Base-by-base conservation (phyloP, 2,329 filamentous ascomycete species). In the Chaetomiaceae sp. region DNA sequence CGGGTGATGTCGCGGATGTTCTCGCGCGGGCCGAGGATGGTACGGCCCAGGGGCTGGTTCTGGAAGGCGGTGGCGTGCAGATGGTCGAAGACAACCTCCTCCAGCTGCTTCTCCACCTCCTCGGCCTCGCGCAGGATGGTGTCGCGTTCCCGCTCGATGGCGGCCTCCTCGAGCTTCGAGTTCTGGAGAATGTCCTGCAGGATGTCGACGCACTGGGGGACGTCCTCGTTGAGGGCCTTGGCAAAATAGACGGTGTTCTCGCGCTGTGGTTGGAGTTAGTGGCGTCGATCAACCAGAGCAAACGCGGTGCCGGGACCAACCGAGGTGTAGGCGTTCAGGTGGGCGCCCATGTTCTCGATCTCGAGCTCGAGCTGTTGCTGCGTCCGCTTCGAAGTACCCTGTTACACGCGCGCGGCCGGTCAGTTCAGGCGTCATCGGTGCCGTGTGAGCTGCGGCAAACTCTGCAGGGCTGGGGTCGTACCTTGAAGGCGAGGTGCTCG, bases 181-280 rank as follows among this genome's bases (percentile, higher is more conserved):
- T 98, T 94, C 72, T 97, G 93, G 54, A 98, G 87, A 67, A 98
- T 98, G 68, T 98, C 93, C 76, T 93, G 86, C 53, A 98, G 88
- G 64, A 98, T 97, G 71, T 98, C 89, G 70, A 98, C 93, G 66
- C 88, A 88, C 69, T 90, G 86, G 63, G 90, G 90, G 52, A 97
- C 89, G 68, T 98, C 91, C 71, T 86, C 83, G 78, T 98, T 98
- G 79, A 98, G 95, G 56, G 91, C 85, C 77, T 97, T 96, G 72
- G 93, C 93, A 72, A 97, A 98, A 81, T 98, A 98, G 66, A 98
- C 93, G 62, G 93, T 98, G 81, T 96, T 97, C 73, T 98, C 93
- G 70, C 93, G 88, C 90, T 88, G 62, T 55, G 53, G 47, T 45
- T 27, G 37, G 38, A 22, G 52, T 60, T 50, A 58, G 35, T 27